A percentile compares a stretch with the other conserved stretches of the same genome.
Conservation (phyloP, 2,329 filamentous ascomycete species). For the Byssochlamys sp. region DNA sequence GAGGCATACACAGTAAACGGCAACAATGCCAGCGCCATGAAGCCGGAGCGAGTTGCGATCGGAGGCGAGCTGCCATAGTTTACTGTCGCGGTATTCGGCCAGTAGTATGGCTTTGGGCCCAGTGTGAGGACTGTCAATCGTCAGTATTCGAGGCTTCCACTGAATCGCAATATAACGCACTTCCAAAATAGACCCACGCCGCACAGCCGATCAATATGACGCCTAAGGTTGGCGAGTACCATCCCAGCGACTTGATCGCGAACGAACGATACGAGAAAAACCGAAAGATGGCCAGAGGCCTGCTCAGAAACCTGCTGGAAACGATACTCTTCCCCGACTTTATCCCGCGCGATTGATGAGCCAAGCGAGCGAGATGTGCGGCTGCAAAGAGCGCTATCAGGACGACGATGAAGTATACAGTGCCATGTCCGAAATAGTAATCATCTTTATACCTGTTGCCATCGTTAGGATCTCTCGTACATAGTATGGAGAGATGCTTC, state of each 20-base stretch:
- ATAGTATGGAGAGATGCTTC: neutral
- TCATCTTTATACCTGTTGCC: conserved; percentile 41
- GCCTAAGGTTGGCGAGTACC: conserved; percentile 36
- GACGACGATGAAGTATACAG: conserved; percentile 43
- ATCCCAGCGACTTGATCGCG: conserved; percentile 17
- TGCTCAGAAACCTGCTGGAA: conserved; percentile 5
- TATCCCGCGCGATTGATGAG: conserved; percentile 8
- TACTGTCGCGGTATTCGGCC: conserved; percentile 32
- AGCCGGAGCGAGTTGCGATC: conserved; percentile 42
- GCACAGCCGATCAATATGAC: conserved; percentile 30
- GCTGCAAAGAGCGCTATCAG: conserved; percentile 39
- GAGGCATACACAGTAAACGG: conserved; percentile 37
- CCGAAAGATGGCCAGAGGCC: conserved; percentile 27
- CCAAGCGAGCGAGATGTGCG: conserved; percentile 18
- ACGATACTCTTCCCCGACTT: conserved; percentile 17
- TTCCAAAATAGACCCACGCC: conserved; percentile 36
- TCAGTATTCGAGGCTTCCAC: neutral
- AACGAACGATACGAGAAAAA: conserved; percentile 15
- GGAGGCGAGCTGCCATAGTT: conserved; percentile 42
- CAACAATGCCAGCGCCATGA: conserved; percentile 41
- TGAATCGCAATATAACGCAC: conserved; percentile 1
- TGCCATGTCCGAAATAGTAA: conserved; percentile 41
- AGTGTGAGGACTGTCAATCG: conserved; percentile 32
- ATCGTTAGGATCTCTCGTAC: neutral
- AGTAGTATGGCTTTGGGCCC: conserved; percentile 45